Base-by-base conservation (phyloP, 1,139 yeast species). In the Yamadazyma conglobata region DNA sequence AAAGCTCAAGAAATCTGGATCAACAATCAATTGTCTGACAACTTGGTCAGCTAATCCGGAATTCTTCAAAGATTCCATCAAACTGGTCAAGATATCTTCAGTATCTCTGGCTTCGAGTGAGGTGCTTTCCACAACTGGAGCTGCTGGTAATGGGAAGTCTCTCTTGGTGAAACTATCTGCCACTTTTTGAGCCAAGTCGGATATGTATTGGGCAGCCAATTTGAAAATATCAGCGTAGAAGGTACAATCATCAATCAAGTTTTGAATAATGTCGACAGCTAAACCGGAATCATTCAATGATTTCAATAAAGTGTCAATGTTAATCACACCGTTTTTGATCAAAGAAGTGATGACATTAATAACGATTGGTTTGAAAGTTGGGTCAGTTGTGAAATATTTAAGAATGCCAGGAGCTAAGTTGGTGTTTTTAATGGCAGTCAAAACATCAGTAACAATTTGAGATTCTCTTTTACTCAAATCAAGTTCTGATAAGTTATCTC, bases 281-380 rank as follows among this genome's bases (percentile, higher is more conserved):
- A 67, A 60, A 28, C 72, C 72, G 24, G 73, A 65, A 35, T 66
- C 65, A 42, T 60, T 60, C 47, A 67, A 59, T 18, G 71, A 60
- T 34, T 54, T 61, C 44, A 66, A 54, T 47, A 67, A 62, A 9
- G 72, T 62, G 28, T 49, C 48, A 40, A 66, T 38, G 41, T 65
- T 56, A 36, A 67, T 46, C 25, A 45, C 27, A 42, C 67, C 68
- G 34, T 50, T 49, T 45, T 64, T 60, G 35, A 67, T 47, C 31
- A 55, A 50, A 6, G 41, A 38, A 22, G 60, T 54, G 38, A 60
- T 54, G 19, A 59, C 60, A 13, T 52, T 32, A 24, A 55, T 47
- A 24, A 60, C 57, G 37, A 59, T 54, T 29, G 54, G 50, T 11
- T 55, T 50, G 38, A 67, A 60, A 12, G 45, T 43, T 27, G 56